Conservation (phyloP, 1,284 basidiomycete species). For the Ceratobasidium theobromae region DNA sequence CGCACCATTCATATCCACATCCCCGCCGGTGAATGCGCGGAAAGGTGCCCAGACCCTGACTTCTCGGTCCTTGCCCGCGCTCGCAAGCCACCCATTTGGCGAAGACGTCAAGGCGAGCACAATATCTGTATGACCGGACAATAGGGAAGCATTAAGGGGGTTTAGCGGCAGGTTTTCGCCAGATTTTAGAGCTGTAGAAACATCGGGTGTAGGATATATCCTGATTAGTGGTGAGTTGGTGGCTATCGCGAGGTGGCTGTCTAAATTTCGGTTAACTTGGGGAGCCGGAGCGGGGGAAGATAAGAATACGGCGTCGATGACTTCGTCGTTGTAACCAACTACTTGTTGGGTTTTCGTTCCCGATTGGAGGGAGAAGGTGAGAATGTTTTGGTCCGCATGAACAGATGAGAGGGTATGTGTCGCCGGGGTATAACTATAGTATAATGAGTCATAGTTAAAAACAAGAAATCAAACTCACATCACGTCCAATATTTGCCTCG, state of each 20-base stretch:
- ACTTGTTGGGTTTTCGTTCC: slow-evolving; percentile 76
- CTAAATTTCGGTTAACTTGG: slow-evolving; percentile 41
- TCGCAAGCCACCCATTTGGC: slow-evolving; percentile 71
- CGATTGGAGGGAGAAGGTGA: slow-evolving; percentile 75
- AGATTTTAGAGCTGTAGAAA: background rate
- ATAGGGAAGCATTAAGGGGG: slow-evolving; percentile 75
- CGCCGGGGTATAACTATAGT: slow-evolving; percentile 63
- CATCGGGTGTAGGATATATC: slow-evolving; percentile 66
- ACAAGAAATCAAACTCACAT: slow-evolving; percentile 54
- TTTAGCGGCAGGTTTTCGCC: background rate
- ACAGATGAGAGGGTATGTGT: slow-evolving; percentile 77
- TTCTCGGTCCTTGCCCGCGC: slow-evolving; percentile 90
- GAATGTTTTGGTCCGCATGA: slow-evolving; percentile 96
- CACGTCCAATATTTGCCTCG: slow-evolving; percentile 69
- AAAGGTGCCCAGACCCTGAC: slow-evolving; percentile 81
- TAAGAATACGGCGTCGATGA: slow-evolving; percentile 85
- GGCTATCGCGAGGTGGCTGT: slow-evolving; percentile 85
- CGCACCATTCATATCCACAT: background rate
- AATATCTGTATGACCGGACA: slow-evolving; percentile 88
- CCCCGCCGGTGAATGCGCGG: background rate
- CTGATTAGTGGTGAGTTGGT: slow-evolving; percentile 94
- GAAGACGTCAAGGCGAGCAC: slow-evolving; percentile 82
- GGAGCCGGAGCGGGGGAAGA: slow-evolving; percentile 46
- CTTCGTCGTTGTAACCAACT: slow-evolving; percentile 98
- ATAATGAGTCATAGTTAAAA: slow-evolving; percentile 38